Evolutionary conservation across 345 rosid species (phyloP).

Genomic region (Salix viminalis): DNA sequence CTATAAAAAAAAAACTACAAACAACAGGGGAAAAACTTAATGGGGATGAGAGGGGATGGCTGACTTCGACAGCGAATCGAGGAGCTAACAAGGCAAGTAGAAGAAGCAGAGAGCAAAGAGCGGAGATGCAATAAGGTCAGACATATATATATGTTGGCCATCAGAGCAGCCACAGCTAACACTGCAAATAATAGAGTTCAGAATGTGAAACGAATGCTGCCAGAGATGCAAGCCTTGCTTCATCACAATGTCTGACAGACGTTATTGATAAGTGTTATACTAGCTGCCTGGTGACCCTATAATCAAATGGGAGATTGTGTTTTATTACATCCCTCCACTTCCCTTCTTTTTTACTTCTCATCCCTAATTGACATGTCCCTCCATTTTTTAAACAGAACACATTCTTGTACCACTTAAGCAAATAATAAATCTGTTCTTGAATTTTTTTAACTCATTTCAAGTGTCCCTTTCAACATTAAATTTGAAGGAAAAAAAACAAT

Average conservation of each 20-base stretch:
- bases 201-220: constrained; percentile 43
- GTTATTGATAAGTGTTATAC: background rate
- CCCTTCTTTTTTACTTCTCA: no score
- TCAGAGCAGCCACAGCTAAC: constrained; percentile 28
- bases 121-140: constrained; percentile 39
- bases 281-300: background rate
- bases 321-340: background rate
- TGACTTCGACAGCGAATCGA: constrained; percentile 55
- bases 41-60: no score
- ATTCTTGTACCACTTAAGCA: no score
- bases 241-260: constrained; percentile 5
- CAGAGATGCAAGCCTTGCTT: constrained; percentile 66
- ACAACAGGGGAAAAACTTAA: no score
- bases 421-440: background rate
- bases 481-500: no score
- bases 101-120: constrained; percentile 65
- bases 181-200: constrained; percentile 26
- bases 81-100: constrained; percentile 62
- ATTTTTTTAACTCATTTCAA: background rate
- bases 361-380: no score
- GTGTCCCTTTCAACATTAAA: no score
- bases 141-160: constrained; percentile 71
- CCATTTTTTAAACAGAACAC: no score
- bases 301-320: background rate
- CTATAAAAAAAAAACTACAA: no score